These are phyloP conservation scores for Colletotrichum chlorophyti DNA, from an alignment of 2,329 filamentous ascomycete species.

Conservation along the genomic window DNA sequence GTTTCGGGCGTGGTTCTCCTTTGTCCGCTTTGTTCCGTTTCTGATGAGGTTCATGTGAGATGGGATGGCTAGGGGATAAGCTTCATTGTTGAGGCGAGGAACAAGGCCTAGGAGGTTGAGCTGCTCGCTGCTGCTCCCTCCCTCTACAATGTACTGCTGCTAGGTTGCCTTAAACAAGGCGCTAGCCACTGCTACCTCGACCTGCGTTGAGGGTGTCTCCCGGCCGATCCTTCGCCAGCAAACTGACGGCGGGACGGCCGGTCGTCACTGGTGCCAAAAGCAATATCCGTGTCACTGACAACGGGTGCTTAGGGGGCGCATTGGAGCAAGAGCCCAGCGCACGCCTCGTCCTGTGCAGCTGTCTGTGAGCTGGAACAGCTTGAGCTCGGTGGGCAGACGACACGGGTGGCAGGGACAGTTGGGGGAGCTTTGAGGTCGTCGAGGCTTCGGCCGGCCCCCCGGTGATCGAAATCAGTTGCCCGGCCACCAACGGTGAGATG, in stretches of 20 bases:
- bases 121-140: too few species aligned
- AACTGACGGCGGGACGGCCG: constrained; percentile 13
- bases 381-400: constrained; percentile 2
- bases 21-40: constrained; percentile 10
- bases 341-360: constrained; percentile 13
- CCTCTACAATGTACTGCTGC: too few species aligned
- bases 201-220: not conserved
- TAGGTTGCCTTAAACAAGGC: too few species aligned
- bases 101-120: too few species aligned
- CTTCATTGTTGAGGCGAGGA: not conserved
- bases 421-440: too few species aligned
- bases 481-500: not conserved
- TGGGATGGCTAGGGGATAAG: not conserved
- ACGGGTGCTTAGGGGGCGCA: not conserved
- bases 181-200: not conserved
- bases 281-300: constrained; percentile 5
- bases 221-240: constrained; percentile 12
- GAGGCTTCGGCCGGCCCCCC: not conserved
- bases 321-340: not conserved
- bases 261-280: constrained; percentile 11
- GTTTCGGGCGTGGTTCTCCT: constrained; percentile 1
- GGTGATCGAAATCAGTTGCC: not conserved
- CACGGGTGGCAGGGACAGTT: not conserved
- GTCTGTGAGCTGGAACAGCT: constrained; percentile 8
- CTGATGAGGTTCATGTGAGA: not conserved